Conservation (phyloP, 1,284 basidiomycete species). For the Irpex sp. region DNA sequence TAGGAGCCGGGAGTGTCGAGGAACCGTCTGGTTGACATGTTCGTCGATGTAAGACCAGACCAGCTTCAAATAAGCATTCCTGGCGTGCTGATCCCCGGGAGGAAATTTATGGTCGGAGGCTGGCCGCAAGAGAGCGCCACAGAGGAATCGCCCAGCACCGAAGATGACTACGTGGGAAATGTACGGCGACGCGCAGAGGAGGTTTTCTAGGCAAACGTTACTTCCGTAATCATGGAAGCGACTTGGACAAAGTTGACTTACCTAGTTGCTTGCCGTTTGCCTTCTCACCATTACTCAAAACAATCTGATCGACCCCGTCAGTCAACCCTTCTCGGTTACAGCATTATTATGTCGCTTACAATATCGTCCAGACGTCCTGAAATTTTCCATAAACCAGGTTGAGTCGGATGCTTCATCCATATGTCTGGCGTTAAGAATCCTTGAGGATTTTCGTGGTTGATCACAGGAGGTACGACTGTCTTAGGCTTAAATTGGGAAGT, state of each 20-base stretch:
- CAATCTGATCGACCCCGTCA: slow-evolving; percentile 44
- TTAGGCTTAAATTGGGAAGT: background rate
- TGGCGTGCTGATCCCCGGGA: slow-evolving; percentile 40
- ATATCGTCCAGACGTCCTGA: background rate
- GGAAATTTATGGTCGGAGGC: slow-evolving; percentile 33
- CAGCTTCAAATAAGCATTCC: slow-evolving; percentile 18
- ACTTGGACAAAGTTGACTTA: background rate
- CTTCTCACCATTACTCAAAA: slow-evolving; percentile 50
- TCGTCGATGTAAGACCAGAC: background rate
- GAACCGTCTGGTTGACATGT: background rate
- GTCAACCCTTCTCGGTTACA: slow-evolving; percentile 38
- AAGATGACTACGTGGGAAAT: background rate
- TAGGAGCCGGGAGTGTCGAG: background rate
- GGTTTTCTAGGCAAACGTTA: slow-evolving; percentile 20
- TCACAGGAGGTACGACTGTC: background rate
- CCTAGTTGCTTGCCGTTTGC: slow-evolving; percentile 19
- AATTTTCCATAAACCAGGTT: background rate
- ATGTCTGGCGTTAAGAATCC: slow-evolving; percentile 11
- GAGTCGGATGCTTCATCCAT: slow-evolving; percentile 26
- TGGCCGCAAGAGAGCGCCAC: slow-evolving; percentile 19
- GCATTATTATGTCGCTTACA: slow-evolving; percentile 36
- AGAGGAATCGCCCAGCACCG: background rate
- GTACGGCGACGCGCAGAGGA: slow-evolving; percentile 22
- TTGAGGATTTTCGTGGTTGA: background rate
- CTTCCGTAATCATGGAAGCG: background rate